Base-by-base conservation (phyloP, 1,139 yeast genomes). In the Nakaseomyces glabratus region DNA sequence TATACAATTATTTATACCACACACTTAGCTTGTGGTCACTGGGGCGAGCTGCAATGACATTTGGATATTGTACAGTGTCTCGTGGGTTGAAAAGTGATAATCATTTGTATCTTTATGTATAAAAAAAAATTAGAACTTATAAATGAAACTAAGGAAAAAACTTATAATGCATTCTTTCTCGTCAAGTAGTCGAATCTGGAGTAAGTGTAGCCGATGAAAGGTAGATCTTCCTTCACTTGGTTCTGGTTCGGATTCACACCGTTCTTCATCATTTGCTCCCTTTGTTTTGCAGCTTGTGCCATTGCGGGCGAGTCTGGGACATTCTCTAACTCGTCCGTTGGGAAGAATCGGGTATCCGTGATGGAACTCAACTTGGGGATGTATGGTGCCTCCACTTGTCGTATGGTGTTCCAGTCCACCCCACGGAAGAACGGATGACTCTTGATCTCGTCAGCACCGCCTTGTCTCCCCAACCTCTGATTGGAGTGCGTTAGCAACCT, bases 341-440 rank as follows among this genome's bases (percentile, higher is more conserved):
- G 97, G 84, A 90, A 90, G 67, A 90, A 90, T 48, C 97, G 70
- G 0, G 98, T 93, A 57, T 90, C 99, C 4, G 97, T 90, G 44
- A 90, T 82, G 7, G 94, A 81, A 48, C 81, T 73, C 51, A 84
- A 66, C 48, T 76, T 75, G 22, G 93, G 90, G 46, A 90, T 82
- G 56, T 88, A 90, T 22, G 98, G 99, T 1, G 98, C 98, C 51
- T 81, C 90, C 42, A 88, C 95, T 39, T 78, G 80, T 40, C 98
- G 68, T 42, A 90, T 90, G 19, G 88, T 76, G 41, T 79, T 80
- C 99, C 99, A 90, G 58, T 90, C 95, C 35, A 93, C 96, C 11
- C 96, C 97, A 34, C 93, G 68, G 70, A 88, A 88, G 53, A 88
- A 90, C 16, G 96, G 95, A 61, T 88, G 97, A 31, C 65, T 70